Conservation (phyloP, 2,329 filamentous ascomycete species). For the Fusarium zealandicum region DNA sequence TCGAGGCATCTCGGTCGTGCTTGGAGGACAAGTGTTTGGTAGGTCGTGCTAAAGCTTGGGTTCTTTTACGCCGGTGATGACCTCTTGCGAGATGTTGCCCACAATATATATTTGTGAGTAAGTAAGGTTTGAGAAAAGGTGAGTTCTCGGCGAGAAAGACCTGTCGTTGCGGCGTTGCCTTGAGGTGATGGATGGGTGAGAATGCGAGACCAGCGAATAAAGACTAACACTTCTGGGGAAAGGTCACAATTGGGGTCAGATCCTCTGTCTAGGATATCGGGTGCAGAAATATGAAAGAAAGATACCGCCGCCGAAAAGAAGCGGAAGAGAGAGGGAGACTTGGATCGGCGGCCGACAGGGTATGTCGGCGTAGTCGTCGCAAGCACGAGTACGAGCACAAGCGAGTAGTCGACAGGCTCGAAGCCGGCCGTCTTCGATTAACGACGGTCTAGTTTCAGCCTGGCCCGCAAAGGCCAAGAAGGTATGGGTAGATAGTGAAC, state of each 20-base stretch:
- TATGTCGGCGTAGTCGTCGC: slow-evolving; percentile 5
- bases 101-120: not conserved
- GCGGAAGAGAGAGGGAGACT: not conserved
- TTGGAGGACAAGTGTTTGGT: not conserved
- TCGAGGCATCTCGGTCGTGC: slow-evolving; percentile 43
- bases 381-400: slow-evolving; percentile 7
- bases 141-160: not conserved
- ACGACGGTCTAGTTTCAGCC: slow-evolving; percentile 22
- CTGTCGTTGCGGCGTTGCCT: slow-evolving; percentile 2
- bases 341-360: slow-evolving; percentile 2
- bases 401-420: slow-evolving; percentile 6
- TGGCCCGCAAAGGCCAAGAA: slow-evolving; percentile 4
- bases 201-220: not conserved
- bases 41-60: not conserved
- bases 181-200: not conserved
- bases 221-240: not conserved
- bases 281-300: not conserved
- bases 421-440: slow-evolving; percentile 9
- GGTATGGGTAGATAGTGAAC: slow-evolving; percentile 28
- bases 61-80: not conserved
- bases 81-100: not conserved
- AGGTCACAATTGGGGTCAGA: not conserved
- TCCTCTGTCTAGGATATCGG: not conserved
- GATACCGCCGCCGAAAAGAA: not conserved
- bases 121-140: not conserved